phyloP scores from a whole-genome alignment of 208 protist genomes.

The Entamoeba histolytica region DNA sequence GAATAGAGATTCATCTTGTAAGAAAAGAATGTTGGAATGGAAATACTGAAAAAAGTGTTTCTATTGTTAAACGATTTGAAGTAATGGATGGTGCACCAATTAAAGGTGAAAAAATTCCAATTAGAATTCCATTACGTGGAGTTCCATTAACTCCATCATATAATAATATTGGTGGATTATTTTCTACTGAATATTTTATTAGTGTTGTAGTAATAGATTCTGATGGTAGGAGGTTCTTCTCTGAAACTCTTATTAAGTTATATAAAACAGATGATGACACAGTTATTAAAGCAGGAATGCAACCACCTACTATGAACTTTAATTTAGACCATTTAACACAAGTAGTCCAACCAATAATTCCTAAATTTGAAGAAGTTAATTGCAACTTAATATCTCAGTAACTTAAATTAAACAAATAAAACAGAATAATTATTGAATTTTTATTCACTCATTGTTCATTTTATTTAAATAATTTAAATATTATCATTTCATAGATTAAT shows the following conservation, averaged over 20 bases:
- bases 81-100: background rate
- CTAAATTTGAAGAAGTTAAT: background rate
- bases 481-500: background rate
- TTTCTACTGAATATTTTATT: background rate
- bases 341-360: background rate
- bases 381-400: too few species aligned
- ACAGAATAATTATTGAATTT: too few species aligned
- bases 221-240: background rate
- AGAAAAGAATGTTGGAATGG: background rate
- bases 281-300: background rate
- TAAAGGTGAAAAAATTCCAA: background rate
- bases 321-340: background rate
- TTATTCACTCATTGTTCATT: background rate
- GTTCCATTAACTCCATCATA: background rate
- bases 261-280: background rate
- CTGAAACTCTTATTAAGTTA: background rate
- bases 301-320: background rate
- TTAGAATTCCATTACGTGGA: background rate
- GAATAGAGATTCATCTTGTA: background rate
- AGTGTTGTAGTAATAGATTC: background rate
- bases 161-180: background rate
- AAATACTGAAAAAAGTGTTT: background rate
- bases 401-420: too few species aligned
- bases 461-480: background rate
- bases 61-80: background rate